Evolutionary conservation across 2,329 filamentous ascomycete species (phyloP), one percentile per base, ranked within the genome.

Genomic region (Diaporthe citriasiana): DNA sequence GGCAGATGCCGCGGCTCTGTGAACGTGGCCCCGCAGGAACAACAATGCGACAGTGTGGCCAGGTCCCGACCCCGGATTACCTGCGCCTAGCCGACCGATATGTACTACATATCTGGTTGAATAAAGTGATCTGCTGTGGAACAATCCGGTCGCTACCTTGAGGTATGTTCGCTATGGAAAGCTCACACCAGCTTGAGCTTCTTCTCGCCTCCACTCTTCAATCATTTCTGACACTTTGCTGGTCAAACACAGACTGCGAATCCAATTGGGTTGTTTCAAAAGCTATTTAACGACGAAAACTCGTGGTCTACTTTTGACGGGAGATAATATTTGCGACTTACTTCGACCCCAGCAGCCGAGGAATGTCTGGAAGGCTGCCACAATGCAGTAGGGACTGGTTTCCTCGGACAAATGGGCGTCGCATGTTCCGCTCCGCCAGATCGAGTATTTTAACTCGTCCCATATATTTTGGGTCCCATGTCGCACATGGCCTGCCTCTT

Each of bases 1-100:
- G 15, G 9, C 27, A 27, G 13, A 51, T 68, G 47, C 63, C 63
- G 63, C 33, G 63, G 63, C 27, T 68, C 45, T 33, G 4, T 53
- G 63, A n/a, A n/a, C 63, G 19, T 13, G 10, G 33, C 45, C 45
- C 63, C 63, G 47, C 63, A 27, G 38, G 12, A 68, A 51, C 12
- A 38, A 27, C n/a, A n/a, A n/a, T n/a, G n/a, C n/a, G n/a, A 19
- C 60, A 19, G 45, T 38, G 13, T 27, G 63, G 33, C 45, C 33
- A 66, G 30, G 30, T 12, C 33, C 13, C 35, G 22, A 15, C 22
- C 47, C 47, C 47, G 47, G 47, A 50, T 50, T 50, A n/a, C 40
- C 42, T 33, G 22, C 6, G 45, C 19, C 30, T 17, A 38, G 59
- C 40, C 40, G n/a, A 45, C 15, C 60, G 25, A 15, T 33, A n/a